These are phyloP conservation scores for Cladophialophora bantiana DNA, from an alignment of 2,329 filamentous ascomycete species.

Conservation along the genomic window DNA sequence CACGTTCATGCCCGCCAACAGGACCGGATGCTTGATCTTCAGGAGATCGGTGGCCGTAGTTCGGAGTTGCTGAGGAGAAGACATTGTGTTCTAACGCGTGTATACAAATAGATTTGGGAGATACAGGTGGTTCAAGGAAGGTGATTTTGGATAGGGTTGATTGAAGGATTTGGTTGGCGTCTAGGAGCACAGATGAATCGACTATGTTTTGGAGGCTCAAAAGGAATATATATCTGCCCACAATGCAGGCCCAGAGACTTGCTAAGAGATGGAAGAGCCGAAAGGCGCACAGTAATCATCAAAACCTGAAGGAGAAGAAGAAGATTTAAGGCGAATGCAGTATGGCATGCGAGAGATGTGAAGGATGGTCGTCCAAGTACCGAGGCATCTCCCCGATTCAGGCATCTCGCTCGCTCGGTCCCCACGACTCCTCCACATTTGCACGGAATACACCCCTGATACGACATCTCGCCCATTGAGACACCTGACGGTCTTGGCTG, in stretches of 20 bases:
- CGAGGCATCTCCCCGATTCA: constrained; percentile 25
- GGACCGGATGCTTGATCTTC: constrained; percentile 94
- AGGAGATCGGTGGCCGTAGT: constrained; percentile 94
- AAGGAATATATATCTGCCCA: constrained; percentile 3
- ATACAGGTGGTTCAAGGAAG: constrained; percentile 1
- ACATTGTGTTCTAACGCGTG: constrained; percentile 32
- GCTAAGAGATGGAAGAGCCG: constrained; percentile 4
- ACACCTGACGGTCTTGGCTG: neutral
- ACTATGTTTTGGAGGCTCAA: neutral
- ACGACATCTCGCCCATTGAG: neutral
- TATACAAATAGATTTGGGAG: neutral
- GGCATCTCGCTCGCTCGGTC: neutral
- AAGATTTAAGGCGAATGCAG: constrained; percentile 3
- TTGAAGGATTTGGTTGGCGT: neutral
- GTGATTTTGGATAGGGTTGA: constrained; percentile 1
- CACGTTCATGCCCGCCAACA: constrained; percentile 99
- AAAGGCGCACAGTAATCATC: constrained; percentile 24
- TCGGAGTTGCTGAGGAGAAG: constrained; percentile 76
- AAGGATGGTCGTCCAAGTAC: constrained; percentile 18
- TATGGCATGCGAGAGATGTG: neutral
- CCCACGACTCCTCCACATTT: constrained; percentile 16
- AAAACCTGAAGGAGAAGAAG: constrained; percentile 11
- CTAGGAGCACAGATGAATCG: neutral
- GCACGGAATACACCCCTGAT: constrained; percentile 1
- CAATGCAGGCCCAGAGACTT: neutral